Evolutionary conservation across 495 filamentous ascomycete species (phyloP), one percentile per base, ranked within the genome.

Genomic region (Zalerion maritima): DNA sequence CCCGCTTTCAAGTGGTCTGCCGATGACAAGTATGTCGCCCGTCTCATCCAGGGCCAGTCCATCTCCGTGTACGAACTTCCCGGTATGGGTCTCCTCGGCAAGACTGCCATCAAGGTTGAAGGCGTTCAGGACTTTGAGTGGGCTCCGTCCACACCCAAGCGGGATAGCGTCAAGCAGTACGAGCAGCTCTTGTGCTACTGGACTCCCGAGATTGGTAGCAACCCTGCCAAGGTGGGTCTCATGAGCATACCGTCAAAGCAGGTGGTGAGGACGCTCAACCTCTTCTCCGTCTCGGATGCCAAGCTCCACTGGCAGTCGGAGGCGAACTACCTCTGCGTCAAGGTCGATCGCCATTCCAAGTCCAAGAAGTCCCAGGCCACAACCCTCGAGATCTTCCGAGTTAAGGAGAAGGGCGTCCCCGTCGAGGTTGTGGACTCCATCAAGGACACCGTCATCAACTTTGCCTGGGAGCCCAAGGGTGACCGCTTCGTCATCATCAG

Each of bases 1-100:
- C 89, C 89, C 14, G 84, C 87, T 8, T 97, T 97, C 70, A 97
- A 97, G 57, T 97, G 89, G 89, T 94, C 87, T 25, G 61, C 89
- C 3, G 89, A 97, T 46, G 83, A 93, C 62, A 86, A 86, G 52
- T 97, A 94, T 52, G 85, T 94, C 25, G 89, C 89, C 3, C 71
- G 89, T 24, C 75, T 96, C 60, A 81, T 75, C 31, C 87, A 82
- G 32, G 79, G 76, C 35, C 71, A 84, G 37, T 80, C 81, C 16
- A 83, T 97, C 47, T 91, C 85, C 21, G 75, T 96, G 42, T 97
- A 94, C 55, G 89, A 96, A 52, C 60, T 87, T 5, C 89, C 89
- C 10, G 71, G 71, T 35, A 97, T 97, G 89, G 77, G 75, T 45
- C 62, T 93, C 23, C 62, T 97, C 26, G 81, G 82, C 52, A 86